A percentile compares a stretch with the other conserved stretches of the same genome.
phyloP scores from a whole-genome alignment of 129 eudicot species.

The Solidago caesia region DNA sequence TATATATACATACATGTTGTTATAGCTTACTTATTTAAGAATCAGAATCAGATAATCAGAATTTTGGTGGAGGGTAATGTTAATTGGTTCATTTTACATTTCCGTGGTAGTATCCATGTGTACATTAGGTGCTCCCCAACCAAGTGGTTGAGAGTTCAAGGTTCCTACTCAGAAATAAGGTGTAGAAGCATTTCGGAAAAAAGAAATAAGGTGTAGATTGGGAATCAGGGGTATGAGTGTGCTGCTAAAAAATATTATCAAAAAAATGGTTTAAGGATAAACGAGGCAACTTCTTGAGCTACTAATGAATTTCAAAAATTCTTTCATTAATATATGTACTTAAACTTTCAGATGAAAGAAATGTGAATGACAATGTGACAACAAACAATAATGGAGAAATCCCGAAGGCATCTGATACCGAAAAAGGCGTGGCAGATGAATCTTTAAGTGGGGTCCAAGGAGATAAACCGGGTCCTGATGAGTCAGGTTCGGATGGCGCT shows the following conservation, averaged over 20 bases:
- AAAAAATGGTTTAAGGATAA: no score
- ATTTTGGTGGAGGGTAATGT: background rate
- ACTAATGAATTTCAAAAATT: background rate
- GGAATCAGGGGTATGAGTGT: no score
- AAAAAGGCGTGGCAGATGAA: constrained; percentile 22
- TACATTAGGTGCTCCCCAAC: background rate
- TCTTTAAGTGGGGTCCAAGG: constrained; percentile 20
- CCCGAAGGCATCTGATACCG: constrained; percentile 17
- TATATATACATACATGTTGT: background rate
- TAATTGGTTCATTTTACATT: background rate
- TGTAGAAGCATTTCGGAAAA: no score
- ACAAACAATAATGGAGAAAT: constrained; percentile 24
- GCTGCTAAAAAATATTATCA: no score
- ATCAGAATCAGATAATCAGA: background rate
- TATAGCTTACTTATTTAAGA: constrained; percentile 13
- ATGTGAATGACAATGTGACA: constrained; percentile 9
- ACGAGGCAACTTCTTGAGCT: background rate
- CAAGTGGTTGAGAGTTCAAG: no score
- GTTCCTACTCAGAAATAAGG: no score
- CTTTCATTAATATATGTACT: background rate
- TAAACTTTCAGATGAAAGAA: constrained; percentile 29
- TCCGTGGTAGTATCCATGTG: background rate
- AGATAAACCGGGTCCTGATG: constrained; percentile 18
- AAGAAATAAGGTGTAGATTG: no score
- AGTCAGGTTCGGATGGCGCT: constrained; percentile 15